Evolutionary conservation across 2,329 filamentous ascomycete species (phyloP), one percentile per base, ranked within the genome.

Genomic region (Thielaviopsis musarum): DNA sequence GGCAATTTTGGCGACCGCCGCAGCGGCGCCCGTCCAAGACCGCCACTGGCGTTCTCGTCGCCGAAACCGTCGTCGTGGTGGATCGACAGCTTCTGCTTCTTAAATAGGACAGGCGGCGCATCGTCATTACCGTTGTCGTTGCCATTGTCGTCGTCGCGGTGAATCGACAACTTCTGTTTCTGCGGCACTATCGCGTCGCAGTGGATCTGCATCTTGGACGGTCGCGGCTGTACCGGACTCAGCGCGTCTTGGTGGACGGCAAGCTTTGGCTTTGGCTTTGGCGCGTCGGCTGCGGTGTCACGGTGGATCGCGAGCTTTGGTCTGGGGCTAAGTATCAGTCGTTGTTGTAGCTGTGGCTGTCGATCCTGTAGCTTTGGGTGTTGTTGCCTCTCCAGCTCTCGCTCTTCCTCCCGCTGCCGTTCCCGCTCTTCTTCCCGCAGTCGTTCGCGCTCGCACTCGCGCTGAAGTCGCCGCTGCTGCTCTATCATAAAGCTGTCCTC

Each of bases 111-210:
- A 26, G 24, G 24, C 24, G 24, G 24, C 24, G 24, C 24, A 26
- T 26, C 24, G 6, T 26, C 6, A 6, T 26, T 26, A 26, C 24
- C 24, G 6, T 6, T 26, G 24, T 3, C 24, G 6, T 26, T 26
- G 24, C 24, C 24, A 26, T 6, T 26, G 24, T 26, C 54, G n/a
- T 62, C 60, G 21, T 62, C 60, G n/a, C 54, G 57, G 55, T 59
- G 60, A 34, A 62, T 62, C 34, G 57, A 49, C 15, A 62, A 41
- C 54, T 62, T 62, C 26, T 62, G 57, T 51, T 62, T 62, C 45
- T 62, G 57, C 22, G 60, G 57, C 17, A 62, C 41, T 22, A 62
- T 34, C 12, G 57, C 41, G 12, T 59, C 54, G 21, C 54, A 58
- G 22, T 59, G 54, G 5, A 59, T 59, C 9, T 38, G 48, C 54